A percentile compares a stretch with the other conserved stretches of the same genome.
These are phyloP conservation scores for Heterobasidion parviporum DNA, from an alignment of 1,284 basidiomycete genomes.

Conservation along the genomic window DNA sequence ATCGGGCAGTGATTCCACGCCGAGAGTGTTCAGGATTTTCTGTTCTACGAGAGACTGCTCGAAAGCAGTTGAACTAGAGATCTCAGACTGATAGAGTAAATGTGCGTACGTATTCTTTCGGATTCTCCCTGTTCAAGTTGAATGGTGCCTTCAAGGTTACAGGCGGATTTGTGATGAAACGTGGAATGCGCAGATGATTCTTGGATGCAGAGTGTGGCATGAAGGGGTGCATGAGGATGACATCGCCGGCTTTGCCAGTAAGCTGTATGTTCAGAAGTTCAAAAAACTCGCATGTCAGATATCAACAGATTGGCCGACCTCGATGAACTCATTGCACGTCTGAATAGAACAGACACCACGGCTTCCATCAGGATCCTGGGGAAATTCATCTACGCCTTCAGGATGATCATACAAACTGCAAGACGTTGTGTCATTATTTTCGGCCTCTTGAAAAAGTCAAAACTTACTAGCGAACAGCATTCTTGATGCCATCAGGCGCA, in stretches of 20 bases:
- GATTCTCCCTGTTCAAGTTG: conserved; percentile 25
- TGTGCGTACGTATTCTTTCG: conserved; percentile 19
- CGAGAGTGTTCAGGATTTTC: conserved; percentile 24
- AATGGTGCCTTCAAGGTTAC: conserved; percentile 28
- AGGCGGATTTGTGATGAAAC: conserved; percentile 32
- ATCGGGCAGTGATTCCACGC: conserved; percentile 16
- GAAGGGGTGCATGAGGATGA: conserved; percentile 30
- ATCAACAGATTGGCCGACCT: conserved; percentile 11
- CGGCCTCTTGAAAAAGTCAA: background rate
- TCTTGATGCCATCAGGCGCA: conserved; percentile 25
- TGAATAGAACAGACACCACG: conserved; percentile 18
- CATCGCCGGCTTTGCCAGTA: conserved; percentile 28
- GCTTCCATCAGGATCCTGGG: conserved; percentile 20
- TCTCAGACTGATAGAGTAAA: background rate
- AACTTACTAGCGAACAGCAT: conserved; percentile 22
- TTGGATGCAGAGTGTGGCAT: conserved; percentile 30
- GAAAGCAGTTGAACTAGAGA: background rate
- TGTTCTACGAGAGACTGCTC: conserved; percentile 17
- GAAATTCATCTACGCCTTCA: conserved; percentile 16
- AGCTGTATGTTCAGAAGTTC: conserved; percentile 10
- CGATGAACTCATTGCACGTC: conserved; percentile 21
- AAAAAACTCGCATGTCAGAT: background rate
- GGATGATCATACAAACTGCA: conserved; percentile 21
- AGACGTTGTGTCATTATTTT: background rate
- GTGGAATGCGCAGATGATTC: conserved; percentile 24